These are phyloP conservation scores for Pisolithus sp. DNA, from an alignment of 768 basidiomycete species.

Conservation along the genomic window DNA sequence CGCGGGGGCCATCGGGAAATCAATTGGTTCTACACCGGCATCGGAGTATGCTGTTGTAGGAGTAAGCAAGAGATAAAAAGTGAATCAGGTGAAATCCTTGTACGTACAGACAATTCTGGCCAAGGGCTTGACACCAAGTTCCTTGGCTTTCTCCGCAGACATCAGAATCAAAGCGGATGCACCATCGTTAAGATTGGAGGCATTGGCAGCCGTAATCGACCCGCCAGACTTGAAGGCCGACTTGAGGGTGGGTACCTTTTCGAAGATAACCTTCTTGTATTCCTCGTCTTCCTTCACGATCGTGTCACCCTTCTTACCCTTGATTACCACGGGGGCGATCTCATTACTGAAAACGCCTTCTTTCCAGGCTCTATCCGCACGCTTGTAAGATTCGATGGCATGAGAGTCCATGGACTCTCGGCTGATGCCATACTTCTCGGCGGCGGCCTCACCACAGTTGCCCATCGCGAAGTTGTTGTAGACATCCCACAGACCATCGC, in stretches of 20 bases:
- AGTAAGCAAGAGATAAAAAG: neutral
- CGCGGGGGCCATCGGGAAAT: slow-evolving; percentile 95
- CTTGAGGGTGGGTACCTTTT: slow-evolving; percentile 83
- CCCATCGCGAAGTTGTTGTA: slow-evolving; percentile 99
- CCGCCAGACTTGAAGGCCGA: slow-evolving; percentile 90
- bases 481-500: slow-evolving; percentile 93
- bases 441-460: slow-evolving; percentile 86
- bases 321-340: slow-evolving; percentile 84
- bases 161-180: slow-evolving; percentile 93
- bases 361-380: slow-evolving; percentile 88
- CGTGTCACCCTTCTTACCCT: slow-evolving; percentile 90
- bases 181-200: slow-evolving; percentile 91
- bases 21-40: slow-evolving; percentile 92
- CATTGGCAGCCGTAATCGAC: slow-evolving; percentile 93
- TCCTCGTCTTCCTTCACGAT: slow-evolving; percentile 94
- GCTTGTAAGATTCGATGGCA: slow-evolving; percentile 92
- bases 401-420: slow-evolving; percentile 87
- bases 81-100: neutral
- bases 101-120: slow-evolving; percentile 88
- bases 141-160: slow-evolving; percentile 87
- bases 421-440: slow-evolving; percentile 74
- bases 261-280: slow-evolving; percentile 93
- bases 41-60: slow-evolving; percentile 79
- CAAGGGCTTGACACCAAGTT: slow-evolving; percentile 86
- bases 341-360: slow-evolving; percentile 80